A percentile compares a stretch with the other conserved stretches of the same genome.
Conservation (phyloP, 257 asterid genomes). For the Capsicum baccatum region DNA sequence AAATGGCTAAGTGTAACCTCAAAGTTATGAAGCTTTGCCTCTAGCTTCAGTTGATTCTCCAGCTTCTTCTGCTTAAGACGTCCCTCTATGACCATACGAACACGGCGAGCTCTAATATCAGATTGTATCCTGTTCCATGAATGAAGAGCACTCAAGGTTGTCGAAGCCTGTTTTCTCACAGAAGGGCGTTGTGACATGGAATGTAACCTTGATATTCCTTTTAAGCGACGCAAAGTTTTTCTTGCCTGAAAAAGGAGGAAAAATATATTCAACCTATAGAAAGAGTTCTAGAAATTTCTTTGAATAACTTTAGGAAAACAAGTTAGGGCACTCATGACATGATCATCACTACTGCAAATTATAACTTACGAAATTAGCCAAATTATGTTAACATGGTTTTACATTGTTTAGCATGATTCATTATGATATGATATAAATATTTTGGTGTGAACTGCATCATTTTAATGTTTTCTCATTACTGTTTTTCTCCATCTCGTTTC, state of each 20-base stretch:
- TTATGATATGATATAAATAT: no score
- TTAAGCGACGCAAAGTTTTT: slow-evolving; percentile 55
- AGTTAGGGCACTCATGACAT: background rate
- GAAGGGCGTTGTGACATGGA: slow-evolving; percentile 55
- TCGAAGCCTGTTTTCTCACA: slow-evolving; percentile 73
- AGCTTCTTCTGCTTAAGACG: slow-evolving; percentile 75
- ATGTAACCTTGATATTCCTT: slow-evolving; percentile 61
- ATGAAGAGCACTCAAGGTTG: slow-evolving; percentile 65
- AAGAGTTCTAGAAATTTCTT: background rate
- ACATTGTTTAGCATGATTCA: background rate
- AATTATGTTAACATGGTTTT: background rate
- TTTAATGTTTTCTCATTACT: no score
- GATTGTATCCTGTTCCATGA: slow-evolving; percentile 82
- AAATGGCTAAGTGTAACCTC: slow-evolving; percentile 52
- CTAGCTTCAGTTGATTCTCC: slow-evolving; percentile 82
- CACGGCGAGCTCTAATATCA: slow-evolving; percentile 71
- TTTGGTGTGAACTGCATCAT: no score
- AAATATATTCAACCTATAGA: background rate
- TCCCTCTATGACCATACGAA: slow-evolving; percentile 77
- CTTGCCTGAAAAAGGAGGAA: slow-evolving; percentile 62
- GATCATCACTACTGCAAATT: slow-evolving; percentile 3
- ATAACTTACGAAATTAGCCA: slow-evolving; percentile 1
- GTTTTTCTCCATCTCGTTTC: no score
- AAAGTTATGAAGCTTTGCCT: slow-evolving; percentile 83
- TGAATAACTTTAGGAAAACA: background rate